These are phyloP conservation scores for Boletus bicolor DNA, from an alignment of 768 basidiomycete species.

Conservation along the genomic window DNA sequence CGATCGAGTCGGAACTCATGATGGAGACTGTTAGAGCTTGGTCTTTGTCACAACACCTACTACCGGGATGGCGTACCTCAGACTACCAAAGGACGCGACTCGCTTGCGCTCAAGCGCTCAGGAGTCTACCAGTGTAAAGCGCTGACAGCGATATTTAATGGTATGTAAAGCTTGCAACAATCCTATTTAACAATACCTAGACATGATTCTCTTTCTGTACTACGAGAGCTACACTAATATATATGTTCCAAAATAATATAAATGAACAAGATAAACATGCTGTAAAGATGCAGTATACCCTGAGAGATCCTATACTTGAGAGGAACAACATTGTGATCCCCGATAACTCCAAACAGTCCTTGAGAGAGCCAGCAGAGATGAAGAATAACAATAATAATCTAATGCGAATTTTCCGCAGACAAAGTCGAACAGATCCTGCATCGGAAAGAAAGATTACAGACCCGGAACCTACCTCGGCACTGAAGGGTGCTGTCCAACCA, in stretches of 20 bases:
- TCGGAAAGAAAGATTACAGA: neutral
- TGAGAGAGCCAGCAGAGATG: conserved; percentile 22
- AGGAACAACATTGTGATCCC: conserved; percentile 23
- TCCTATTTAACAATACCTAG: conserved; percentile 15
- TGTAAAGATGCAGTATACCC: conserved; percentile 33
- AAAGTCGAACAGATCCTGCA: conserved; percentile 9
- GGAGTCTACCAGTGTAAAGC: too few species aligned
- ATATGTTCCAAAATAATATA: conserved; percentile 37
- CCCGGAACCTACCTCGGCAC: neutral
- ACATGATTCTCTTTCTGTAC: conserved; percentile 7
- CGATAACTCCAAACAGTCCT: conserved; percentile 33
- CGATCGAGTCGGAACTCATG: conserved; percentile 22
- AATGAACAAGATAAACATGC: conserved; percentile 38
- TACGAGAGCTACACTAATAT: conserved; percentile 30
- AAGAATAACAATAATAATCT: conserved; percentile 34
- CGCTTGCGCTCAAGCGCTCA: too few species aligned
- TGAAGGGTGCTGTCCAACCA: neutral
- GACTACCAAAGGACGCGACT: too few species aligned
- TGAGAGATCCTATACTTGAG: conserved; percentile 32
- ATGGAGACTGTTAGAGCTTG: neutral
- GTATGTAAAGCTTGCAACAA: conserved; percentile 8
- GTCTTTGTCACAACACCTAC: neutral
- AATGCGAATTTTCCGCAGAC: conserved; percentile 22
- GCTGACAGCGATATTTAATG: neutral
- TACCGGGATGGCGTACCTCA: too few species aligned